phyloP scores from a whole-genome alignment of 2,329 filamentous ascomycete genomes.

The Hyphodiscus sp. region DNA sequence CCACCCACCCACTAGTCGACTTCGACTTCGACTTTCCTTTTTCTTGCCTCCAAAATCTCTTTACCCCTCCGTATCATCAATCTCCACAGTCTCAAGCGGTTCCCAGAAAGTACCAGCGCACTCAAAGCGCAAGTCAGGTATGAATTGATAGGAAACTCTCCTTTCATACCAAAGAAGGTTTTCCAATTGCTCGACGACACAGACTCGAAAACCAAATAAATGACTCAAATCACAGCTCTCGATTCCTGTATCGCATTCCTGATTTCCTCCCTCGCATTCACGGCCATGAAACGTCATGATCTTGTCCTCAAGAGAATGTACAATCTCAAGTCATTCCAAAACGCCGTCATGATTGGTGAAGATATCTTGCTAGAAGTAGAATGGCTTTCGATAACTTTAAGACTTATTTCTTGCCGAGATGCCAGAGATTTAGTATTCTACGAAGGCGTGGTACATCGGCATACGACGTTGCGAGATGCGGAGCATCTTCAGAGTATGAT shows the following conservation, averaged over 20 bases:
- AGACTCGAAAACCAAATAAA: slow-evolving; percentile 24
- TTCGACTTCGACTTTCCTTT: too few relatives aligned
- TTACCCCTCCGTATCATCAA: too few relatives aligned
- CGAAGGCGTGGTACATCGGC: slow-evolving; percentile 28
- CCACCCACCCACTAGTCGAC: too few relatives aligned
- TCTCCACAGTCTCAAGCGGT: too few relatives aligned
- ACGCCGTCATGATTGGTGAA: slow-evolving; percentile 20
- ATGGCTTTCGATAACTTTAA: neutral
- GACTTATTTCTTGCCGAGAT: neutral
- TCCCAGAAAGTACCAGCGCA: too few relatives aligned
- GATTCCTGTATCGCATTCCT: slow-evolving; percentile 17
- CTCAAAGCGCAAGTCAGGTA: too few relatives aligned
- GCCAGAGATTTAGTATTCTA: slow-evolving; percentile 11
- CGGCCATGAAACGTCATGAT: slow-evolving; percentile 24
- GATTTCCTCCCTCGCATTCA: slow-evolving; percentile 25
- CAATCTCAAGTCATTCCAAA: slow-evolving; percentile 22
- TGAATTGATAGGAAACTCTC: too few relatives aligned
- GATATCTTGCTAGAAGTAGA: neutral
- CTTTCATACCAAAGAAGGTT: too few relatives aligned
- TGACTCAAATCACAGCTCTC: slow-evolving; percentile 21
- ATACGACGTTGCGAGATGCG: slow-evolving; percentile 39
- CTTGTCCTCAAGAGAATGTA: slow-evolving; percentile 26
- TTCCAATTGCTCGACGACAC: too few relatives aligned
- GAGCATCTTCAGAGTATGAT: slow-evolving; percentile 33
- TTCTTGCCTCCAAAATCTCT: too few relatives aligned